Base-by-base conservation (phyloP, 1,284 basidiomycete genomes). In the Exobasidium cylindrosporum region DNA sequence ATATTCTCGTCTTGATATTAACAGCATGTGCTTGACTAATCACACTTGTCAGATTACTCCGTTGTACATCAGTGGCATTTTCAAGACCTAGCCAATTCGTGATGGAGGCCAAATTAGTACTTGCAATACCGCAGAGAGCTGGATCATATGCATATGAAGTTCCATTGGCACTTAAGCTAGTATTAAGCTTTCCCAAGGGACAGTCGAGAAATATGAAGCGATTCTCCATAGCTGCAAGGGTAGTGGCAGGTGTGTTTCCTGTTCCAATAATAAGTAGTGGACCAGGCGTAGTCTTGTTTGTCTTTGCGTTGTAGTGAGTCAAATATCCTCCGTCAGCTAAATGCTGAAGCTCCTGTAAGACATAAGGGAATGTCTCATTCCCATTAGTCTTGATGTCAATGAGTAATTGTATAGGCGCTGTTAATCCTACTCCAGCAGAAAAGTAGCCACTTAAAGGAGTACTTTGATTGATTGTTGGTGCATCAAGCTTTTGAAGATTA, bases 361-460 rank as follows among this genome's bases (percentile, higher is more conserved):
- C 58, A 21, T 60, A 58, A 14, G 61, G 61, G 45, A 64, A 68
- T 3, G 67, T 68, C 31, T 56, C 58, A 53, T 62, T 58, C 10
- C 71, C 73, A 54, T 69, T 57, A 3, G 73, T 73, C 67, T 76
- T 76, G 50, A 74, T 50, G 45, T 76, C 73, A 2, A 76, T 54
- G 4, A 76, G 68, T 0, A 76, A 63, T 58, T 74, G 71, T 0
- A 76, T 61, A 0, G 71, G 70, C 1, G 64, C 61, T 24, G 59
- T 11, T 17, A 67, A 64, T 11, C 67, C 69, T 17, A 73, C 67
- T 24, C 67, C 73, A 47, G 64, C 66, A 24, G 64, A 58, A 49
- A 61, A 62, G 29, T 52, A 59, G 23, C 57, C 57, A 46, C 53
- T 44, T 7, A 40, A 52, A 23, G 50, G 24, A 35, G 65, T 58